A percentile compares a stretch with the other conserved stretches of the same genome.
phyloP scores from a whole-genome alignment of 108 stramenopile species.

The Conticribra weissflogii region DNA sequence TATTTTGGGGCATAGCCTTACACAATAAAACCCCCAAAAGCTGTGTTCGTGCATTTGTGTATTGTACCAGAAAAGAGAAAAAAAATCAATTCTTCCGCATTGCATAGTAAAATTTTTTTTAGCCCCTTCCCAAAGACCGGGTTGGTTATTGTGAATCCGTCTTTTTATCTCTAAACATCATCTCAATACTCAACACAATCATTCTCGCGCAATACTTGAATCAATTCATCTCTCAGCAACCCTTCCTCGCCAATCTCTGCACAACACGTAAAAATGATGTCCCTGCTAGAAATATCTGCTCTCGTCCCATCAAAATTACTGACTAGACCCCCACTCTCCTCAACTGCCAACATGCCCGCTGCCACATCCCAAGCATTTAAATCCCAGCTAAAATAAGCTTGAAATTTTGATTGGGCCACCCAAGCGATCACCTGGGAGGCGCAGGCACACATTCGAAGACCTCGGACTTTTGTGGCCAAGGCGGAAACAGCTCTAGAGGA shows the following conservation, averaged over 20 bases:
- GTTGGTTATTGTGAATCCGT: no score
- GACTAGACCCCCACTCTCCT: conserved; percentile 76
- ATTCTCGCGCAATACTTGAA: conserved; percentile 35
- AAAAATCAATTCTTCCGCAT: no score
- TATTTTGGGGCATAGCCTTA: no score
- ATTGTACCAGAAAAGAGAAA: no score
- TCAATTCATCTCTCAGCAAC: conserved; percentile 42
- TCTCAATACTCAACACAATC: conserved; percentile 41
- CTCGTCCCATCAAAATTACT: conserved; percentile 67
- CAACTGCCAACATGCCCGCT: conserved; percentile 72
- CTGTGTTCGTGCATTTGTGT: no score
- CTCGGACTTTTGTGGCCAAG: conserved; percentile 73
- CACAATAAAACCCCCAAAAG: no score
- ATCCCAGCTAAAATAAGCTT: conserved; percentile 83
- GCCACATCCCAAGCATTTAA: conserved; percentile 84
- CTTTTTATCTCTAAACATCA: background rate
- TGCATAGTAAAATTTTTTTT: no score
- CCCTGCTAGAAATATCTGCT: conserved; percentile 46
- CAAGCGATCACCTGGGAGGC: conserved; percentile 84
- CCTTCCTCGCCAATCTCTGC: conserved; percentile 29
- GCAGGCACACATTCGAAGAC: conserved; percentile 81
- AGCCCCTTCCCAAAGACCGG: no score
- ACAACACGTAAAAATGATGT: conserved; percentile 52
- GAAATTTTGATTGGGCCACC: conserved; percentile 80
- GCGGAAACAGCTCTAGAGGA: conserved; percentile 66